phyloP scores from a whole-genome alignment of 2,329 filamentous ascomycete species.

The Curvularia sp. region DNA sequence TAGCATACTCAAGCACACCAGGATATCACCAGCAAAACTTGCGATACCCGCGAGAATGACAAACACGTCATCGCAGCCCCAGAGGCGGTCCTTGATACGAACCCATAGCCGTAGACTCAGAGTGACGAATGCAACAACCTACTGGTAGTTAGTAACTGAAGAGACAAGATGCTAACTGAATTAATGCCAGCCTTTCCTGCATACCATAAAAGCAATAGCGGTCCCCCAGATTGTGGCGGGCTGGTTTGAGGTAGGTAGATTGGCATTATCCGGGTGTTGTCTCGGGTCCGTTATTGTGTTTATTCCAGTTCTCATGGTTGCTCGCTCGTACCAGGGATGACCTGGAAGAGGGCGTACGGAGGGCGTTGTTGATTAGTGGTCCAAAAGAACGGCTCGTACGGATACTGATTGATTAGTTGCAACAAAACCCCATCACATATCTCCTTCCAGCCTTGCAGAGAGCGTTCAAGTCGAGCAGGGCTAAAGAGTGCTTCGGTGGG shows the following conservation, averaged over 20 bases:
- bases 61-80: slow-evolving; percentile 49
- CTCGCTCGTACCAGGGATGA: background rate
- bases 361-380: slow-evolving; percentile 1
- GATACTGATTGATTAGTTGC: slow-evolving; percentile 7
- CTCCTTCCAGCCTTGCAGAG: slow-evolving; percentile 1
- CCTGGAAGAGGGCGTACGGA: background rate
- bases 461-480: slow-evolving; percentile 3
- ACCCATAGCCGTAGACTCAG: slow-evolving; percentile 42
- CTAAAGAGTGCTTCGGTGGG: background rate
- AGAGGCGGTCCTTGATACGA: slow-evolving; percentile 38
- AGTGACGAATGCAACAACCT: slow-evolving; percentile 39
- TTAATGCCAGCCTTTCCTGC: slow-evolving; percentile 7
- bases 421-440: slow-evolving; percentile 14
- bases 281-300: slow-evolving; percentile 13
- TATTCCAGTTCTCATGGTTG: slow-evolving; percentile 7
- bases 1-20: slow-evolving; percentile 45
- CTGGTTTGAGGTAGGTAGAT: slow-evolving; percentile 40
- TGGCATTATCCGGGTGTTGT: slow-evolving; percentile 37
- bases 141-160: slow-evolving; percentile 9
- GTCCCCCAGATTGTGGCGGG: slow-evolving; percentile 41
- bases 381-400: background rate
- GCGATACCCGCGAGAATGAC: slow-evolving; percentile 39
- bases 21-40: slow-evolving; percentile 34
- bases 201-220: slow-evolving; percentile 41
- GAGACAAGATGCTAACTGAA: background rate